Evolutionary conservation across 257 asterid genomes (phyloP), one percentile per base, ranked within the genome.

Genomic region (Cynanchum wilfordii): DNA sequence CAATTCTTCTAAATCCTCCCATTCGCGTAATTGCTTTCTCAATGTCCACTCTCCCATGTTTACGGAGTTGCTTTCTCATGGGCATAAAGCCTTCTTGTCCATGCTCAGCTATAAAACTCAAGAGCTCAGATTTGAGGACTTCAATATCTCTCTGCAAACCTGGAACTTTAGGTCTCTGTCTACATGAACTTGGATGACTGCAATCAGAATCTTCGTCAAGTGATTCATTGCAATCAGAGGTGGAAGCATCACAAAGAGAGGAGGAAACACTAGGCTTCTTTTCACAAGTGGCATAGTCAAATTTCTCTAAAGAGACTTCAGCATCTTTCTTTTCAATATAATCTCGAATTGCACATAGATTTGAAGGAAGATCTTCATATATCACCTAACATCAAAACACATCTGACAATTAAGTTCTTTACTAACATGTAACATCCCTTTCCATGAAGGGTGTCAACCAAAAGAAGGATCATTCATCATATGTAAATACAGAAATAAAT

Each of bases 41-140:
- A 66, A 91, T 91, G 56, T 94, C 98, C 57, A 94, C 91, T 50
- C 97, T 81, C 12, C 95, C 95, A 60, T 87, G 91, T 82, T 84
- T 71, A 59, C 96, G 72, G 44, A 94, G 92, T 72, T 91, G 97
- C 84, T 94, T 94, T 79, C 98, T 83, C 98, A 91, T 88, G 20
- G 98, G 98, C 98, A 94, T 94, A 78, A 91, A 94, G 64, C 98
- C 98, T 85, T 89, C 93, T 72, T 91, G 96, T 22, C 98, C 98
- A 67, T 91, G 89, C 73, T 91, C 89, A 16, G 86, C 87, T 57
- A 94, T 89, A 84, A 94, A 94, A 65, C 73, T 84, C 79, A 86
- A 73, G 75, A 94, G 96, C 89, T 94, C 97, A 3, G 88, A 74
- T 80, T 87, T 91, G 29, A 94, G 97, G 81, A 94, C 85, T 82